Evolutionary conservation across 441 rosid genomes (phyloP), one percentile per base, ranked within the genome.

Genomic region (Pelargonium hybrid): DNA sequence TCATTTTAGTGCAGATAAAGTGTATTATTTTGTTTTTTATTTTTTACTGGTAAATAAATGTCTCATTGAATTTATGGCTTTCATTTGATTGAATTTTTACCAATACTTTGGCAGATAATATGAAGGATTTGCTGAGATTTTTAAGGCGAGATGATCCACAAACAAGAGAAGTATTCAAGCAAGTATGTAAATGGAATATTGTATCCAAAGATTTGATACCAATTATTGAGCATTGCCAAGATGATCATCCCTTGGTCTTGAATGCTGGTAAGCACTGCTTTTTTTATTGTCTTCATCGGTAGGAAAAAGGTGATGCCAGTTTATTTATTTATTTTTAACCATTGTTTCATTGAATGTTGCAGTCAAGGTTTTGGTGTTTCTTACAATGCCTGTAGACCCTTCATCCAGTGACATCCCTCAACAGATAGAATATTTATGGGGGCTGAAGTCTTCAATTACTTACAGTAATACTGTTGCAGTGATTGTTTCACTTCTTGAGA

Each of bases 321-420:
- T 21, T 20, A 34, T 69, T 15, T 37, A 37, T 37, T 37, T 37
- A 37, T 37, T 37, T 37, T 37, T 37, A 37, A 37, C 43, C 43
- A 37, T 69, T 11, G 14, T 56, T 21, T 61, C 21, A 4, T 66
- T 75, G 20, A 4, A 69, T 72, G 7, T 61, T 77, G 74, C 91
- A 95, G 97, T 92, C 72, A 91, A 95, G 85, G 95, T 88, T 54
- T 75, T 92, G 84, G 99, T 92, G 84, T 95, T 90, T 75, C 89
- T 95, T 59, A 89, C 98, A 0, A 91, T 92, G 99, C 98, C 97
- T 8, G 54, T 92, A 50, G 98, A 92, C 80, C 81, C 89, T 41
- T 82, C 84, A 14, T 95, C 98, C 15, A 80, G 73, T 73, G 87
- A 91, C 75, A 80, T 88, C 25, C 84, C 90, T 75, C 90, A 85